phyloP scores from a whole-genome alignment of 371 early-diverging fungal species.

The Syncephalastrum racemosum region DNA sequence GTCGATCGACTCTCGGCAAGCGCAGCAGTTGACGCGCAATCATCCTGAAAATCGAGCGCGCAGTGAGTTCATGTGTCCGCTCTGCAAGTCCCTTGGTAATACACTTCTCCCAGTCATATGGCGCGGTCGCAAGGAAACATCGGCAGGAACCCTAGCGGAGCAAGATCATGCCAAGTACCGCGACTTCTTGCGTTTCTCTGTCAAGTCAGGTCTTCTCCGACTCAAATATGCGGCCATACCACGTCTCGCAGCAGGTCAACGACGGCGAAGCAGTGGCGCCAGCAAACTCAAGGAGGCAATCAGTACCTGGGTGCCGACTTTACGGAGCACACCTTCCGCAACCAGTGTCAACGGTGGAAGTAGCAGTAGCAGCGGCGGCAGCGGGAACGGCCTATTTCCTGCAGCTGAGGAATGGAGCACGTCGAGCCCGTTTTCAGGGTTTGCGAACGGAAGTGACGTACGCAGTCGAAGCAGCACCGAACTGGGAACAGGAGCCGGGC shows the following conservation, averaged over 20 bases:
- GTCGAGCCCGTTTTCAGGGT: background rate
- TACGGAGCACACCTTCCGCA: conserved; percentile 10
- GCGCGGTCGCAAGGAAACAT: conserved; percentile 59
- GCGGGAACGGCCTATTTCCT: conserved; percentile 9
- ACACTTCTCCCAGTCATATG: conserved; percentile 68
- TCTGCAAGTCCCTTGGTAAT: conserved; percentile 96
- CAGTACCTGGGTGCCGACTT: conserved; percentile 20
- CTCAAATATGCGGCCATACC: background rate
- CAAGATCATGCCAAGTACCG: conserved; percentile 30
- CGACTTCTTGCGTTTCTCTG: conserved; percentile 38
- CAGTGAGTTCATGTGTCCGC: conserved; percentile 90
- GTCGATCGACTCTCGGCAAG: conserved; percentile 77
- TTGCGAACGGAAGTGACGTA: background rate
- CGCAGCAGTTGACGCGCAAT: conserved; percentile 77
- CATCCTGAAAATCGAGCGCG: conserved; percentile 82
- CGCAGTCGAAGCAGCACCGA: too few relatives aligned
- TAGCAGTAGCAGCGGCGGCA: background rate
- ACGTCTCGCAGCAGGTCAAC: too few relatives aligned
- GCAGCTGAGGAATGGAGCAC: conserved; percentile 9
- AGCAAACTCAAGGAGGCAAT: conserved; percentile 27
- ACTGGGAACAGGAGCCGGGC: too few relatives aligned
- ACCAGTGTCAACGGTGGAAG: too few relatives aligned
- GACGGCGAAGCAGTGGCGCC: conserved; percentile 20
- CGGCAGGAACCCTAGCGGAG: conserved; percentile 46
- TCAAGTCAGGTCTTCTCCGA: conserved; percentile 5